phyloP scores from a whole-genome alignment of 768 basidiomycete species.

The Boletus vermiculosoides region DNA sequence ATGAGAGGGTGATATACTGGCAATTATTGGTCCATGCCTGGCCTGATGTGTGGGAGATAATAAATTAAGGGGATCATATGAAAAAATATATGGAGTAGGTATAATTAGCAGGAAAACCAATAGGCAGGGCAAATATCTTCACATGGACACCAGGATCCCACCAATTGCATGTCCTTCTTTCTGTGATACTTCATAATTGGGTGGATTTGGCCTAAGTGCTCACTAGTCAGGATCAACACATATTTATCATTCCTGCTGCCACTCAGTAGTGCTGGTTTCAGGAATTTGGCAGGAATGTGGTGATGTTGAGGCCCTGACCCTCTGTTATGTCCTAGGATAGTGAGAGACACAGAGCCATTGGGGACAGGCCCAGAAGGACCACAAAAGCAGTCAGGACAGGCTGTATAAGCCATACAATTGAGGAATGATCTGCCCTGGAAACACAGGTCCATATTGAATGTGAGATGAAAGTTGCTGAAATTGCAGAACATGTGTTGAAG shows the following conservation, averaged over 20 bases:
- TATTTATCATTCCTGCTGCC: neutral
- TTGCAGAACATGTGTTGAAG: neutral
- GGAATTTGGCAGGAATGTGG: neutral
- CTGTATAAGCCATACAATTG: neutral
- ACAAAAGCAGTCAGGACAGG: neutral
- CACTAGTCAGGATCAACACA: neutral
- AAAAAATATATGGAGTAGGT: too few species aligned
- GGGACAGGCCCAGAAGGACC: neutral
- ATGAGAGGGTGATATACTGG: too few species aligned
- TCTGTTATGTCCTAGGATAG: neutral
- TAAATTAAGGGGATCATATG: too few species aligned
- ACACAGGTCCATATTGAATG: neutral
- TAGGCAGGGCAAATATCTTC: neutral
- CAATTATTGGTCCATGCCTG: too few species aligned
- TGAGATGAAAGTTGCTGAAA: neutral
- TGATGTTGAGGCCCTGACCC: neutral
- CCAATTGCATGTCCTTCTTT: neutral
- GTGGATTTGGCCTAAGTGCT: neutral
- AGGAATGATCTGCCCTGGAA: neutral
- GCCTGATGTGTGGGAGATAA: too few species aligned
- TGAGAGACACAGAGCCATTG: neutral
- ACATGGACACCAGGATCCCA: neutral
- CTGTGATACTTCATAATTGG: neutral
- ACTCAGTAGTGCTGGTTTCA: neutral
- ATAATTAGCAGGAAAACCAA: too few species aligned